These are phyloP conservation scores for Cardamine occulta DNA, from an alignment of 345 rosid species.

Conservation along the genomic window DNA sequence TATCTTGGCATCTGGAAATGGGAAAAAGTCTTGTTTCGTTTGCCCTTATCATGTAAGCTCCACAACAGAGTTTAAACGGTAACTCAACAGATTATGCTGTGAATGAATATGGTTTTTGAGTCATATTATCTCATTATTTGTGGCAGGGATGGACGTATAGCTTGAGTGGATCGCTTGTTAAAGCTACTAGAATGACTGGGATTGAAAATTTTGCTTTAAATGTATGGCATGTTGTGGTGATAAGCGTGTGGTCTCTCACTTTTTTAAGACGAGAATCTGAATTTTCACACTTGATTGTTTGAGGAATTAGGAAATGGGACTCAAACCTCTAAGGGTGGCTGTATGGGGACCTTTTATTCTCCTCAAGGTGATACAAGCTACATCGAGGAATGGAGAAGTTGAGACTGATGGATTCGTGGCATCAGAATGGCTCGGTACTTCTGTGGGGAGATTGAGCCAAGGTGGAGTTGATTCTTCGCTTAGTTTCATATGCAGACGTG, in stretches of 20 bases:
- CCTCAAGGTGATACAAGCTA: constrained; percentile 55
- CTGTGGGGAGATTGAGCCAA: constrained; percentile 55
- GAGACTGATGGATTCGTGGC: constrained; percentile 46
- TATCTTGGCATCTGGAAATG: constrained; percentile 75
- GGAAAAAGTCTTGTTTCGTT: constrained; percentile 74
- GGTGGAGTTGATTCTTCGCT: constrained; percentile 69
- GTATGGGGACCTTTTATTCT: constrained; percentile 94
- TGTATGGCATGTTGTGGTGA: constrained; percentile 47
- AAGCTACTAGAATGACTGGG: constrained; percentile 73
- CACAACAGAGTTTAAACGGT: neutral
- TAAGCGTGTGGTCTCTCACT: neutral
- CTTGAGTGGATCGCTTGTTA: constrained; percentile 76
- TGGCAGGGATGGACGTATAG: constrained; percentile 91
- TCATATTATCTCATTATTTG: constrained; percentile 14
- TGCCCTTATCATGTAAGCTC: constrained; percentile 90
- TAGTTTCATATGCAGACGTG: constrained; percentile 70
- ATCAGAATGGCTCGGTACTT: constrained; percentile 83
- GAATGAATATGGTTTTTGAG: constrained; percentile 11
- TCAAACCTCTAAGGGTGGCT: constrained; percentile 65
- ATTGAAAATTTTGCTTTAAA: constrained; percentile 59
- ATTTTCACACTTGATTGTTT: constrained; percentile 24
- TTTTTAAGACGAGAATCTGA: constrained; percentile 21
- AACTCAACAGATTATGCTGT: too few relatives aligned
- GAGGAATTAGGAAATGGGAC: constrained; percentile 78
- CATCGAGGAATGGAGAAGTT: constrained; percentile 30